Evolutionary conservation across 768 basidiomycete species (phyloP).

Genomic region (Strobilomyces confusus): DNA sequence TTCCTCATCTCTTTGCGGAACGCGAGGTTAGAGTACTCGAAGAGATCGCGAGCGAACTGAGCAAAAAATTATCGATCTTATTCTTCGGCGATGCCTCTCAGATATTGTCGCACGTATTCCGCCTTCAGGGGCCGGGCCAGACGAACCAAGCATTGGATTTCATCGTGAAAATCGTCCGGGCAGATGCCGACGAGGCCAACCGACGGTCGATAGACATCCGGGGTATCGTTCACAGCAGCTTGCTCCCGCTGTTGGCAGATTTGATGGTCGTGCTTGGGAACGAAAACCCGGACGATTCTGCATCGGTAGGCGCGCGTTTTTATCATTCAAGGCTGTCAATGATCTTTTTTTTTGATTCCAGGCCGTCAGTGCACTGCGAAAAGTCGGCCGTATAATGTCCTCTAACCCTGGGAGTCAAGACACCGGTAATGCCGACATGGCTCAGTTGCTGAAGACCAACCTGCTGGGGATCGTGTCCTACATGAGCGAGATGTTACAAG

Average conservation of each 20-base stretch:
- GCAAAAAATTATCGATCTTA: conserved; percentile 41
- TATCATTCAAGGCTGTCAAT: conserved; percentile 27
- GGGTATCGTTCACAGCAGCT: conserved; percentile 59
- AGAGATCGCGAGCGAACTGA: conserved; percentile 53
- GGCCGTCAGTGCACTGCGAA: conserved; percentile 43
- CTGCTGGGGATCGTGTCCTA: conserved; percentile 83
- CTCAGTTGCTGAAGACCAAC: conserved; percentile 63
- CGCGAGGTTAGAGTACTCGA: conserved; percentile 57
- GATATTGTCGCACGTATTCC: conserved; percentile 65
- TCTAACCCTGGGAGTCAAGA: conserved; percentile 25
- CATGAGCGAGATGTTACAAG: conserved; percentile 84
- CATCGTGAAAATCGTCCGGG: conserved; percentile 53
- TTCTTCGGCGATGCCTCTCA: conserved; percentile 55
- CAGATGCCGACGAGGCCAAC: conserved; percentile 35
- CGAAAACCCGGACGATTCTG: conserved; percentile 43
- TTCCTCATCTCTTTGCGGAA: conserved; percentile 66
- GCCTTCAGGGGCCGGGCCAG: conserved; percentile 49
- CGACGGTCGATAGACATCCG: conserved; percentile 38
- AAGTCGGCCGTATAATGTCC: conserved; percentile 36
- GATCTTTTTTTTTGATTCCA: conserved; percentile 37
- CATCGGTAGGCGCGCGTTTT: conserved; percentile 37
- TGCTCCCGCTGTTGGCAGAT: conserved; percentile 67
- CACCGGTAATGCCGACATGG: conserved; percentile 38
- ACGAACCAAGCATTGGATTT: conserved; percentile 61
- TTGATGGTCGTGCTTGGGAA: conserved; percentile 79